These are phyloP conservation scores for Hypoxylon sp. DNA, from an alignment of 2,329 filamentous ascomycete genomes.

Conservation along the genomic window DNA sequence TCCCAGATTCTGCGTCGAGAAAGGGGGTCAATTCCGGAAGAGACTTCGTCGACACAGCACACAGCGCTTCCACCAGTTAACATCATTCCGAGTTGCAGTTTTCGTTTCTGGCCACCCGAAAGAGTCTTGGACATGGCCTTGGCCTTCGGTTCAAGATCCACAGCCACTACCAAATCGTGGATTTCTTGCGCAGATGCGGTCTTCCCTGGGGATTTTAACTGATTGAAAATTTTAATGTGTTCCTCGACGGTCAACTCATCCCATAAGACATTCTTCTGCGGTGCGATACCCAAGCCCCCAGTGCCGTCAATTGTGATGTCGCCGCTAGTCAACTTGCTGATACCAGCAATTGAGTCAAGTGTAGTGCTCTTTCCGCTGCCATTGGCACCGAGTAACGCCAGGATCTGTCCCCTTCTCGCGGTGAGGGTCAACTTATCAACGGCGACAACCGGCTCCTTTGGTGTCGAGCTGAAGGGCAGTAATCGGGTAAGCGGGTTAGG, in stretches of 20 bases:
- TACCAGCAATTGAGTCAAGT: constrained; percentile 86
- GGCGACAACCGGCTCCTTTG: constrained; percentile 78
- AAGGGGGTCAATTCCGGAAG: constrained; percentile 87
- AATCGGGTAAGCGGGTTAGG: constrained; percentile 72
- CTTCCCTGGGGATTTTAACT: constrained; percentile 75
- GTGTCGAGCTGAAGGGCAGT: constrained; percentile 60
- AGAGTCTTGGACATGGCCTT: constrained; percentile 80
- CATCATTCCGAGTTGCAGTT: constrained; percentile 95
- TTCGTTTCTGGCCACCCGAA: constrained; percentile 91
- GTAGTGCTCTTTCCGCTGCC: constrained; percentile 93
- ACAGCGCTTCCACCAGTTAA: constrained; percentile 89
- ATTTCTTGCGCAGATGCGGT: constrained; percentile 70
- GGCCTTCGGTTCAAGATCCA: constrained; percentile 82
- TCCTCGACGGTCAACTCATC: constrained; percentile 87
- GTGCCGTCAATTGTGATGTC: constrained; percentile 81
- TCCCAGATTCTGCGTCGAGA: constrained; percentile 94
- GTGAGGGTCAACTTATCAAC: constrained; percentile 79
- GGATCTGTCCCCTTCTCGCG: constrained; percentile 82
- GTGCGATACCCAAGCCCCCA: constrained; percentile 86
- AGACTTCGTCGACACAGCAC: constrained; percentile 93
- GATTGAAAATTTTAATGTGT: constrained; percentile 86
- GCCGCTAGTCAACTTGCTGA: constrained; percentile 81
- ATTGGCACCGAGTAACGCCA: constrained; percentile 88
- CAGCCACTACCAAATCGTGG: constrained; percentile 71
- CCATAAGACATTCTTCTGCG: constrained; percentile 96